Percentiles rank a stretch among this genome's conserved stretches.
phyloP scores from a whole-genome alignment of 73 alveolate species.

The Paramecium pentaurelia region DNA sequence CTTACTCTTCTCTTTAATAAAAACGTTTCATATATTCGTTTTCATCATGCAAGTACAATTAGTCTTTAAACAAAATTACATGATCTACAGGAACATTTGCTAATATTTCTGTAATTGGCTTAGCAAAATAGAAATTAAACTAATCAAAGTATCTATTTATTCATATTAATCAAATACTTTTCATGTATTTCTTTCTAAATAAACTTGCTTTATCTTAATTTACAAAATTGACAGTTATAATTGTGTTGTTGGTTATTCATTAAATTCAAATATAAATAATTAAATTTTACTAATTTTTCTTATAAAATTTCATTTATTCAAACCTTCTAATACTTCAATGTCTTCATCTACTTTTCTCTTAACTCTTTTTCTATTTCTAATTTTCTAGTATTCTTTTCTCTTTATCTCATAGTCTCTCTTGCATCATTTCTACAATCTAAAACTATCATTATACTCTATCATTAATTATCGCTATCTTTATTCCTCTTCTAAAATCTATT shows the following conservation, averaged over 20 bases:
- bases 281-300: background rate
- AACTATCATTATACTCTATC: background rate
- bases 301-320: background rate
- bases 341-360: background rate
- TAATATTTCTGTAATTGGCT: slow-evolving; percentile 49
- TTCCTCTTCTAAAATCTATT: background rate
- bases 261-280: slow-evolving; percentile 5
- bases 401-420: background rate
- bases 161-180: background rate
- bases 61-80: slow-evolving; percentile 51
- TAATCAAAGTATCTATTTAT: slow-evolving; percentile 12
- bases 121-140: slow-evolving; percentile 57
- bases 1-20: slow-evolving; percentile 33
- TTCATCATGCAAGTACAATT: slow-evolving; percentile 35
- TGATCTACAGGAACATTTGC: slow-evolving; percentile 51
- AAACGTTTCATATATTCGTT: slow-evolving; percentile 50
- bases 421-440: background rate
- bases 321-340: background rate
- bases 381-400: background rate
- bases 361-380: slow-evolving; percentile 3
- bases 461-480: background rate
- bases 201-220: background rate
- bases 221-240: background rate
- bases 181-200: background rate
- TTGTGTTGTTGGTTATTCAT: slow-evolving; percentile 14